Evolutionary conservation across 192 early-diverging fungal genomes (phyloP).

Genomic region (Gryganskiella cystojenkinii): DNA sequence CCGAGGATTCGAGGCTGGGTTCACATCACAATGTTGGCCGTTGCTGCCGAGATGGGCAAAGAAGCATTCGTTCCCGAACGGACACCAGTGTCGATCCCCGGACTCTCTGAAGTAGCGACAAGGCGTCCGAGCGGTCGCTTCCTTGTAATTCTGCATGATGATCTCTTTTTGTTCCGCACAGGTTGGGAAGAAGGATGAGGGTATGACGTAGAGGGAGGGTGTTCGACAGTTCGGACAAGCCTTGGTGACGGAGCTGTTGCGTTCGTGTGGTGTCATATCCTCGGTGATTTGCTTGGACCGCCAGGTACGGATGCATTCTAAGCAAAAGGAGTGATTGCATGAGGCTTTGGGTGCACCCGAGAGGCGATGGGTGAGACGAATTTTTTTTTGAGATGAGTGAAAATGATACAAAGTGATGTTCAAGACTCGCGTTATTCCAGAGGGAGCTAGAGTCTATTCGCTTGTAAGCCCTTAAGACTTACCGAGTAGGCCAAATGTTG

Average conservation of each 20-base stretch:
- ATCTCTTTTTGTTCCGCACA: constrained; percentile 33
- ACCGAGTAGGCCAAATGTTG: constrained; percentile 47
- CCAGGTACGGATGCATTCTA: constrained; percentile 50
- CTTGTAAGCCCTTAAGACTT: too few species aligned
- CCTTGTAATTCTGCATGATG: constrained; percentile 35
- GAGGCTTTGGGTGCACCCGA: constrained; percentile 13
- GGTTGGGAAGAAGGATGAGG: constrained; percentile 44
- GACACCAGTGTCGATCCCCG: constrained; percentile 44
- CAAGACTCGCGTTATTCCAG: too few species aligned
- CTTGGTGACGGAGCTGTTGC: constrained; percentile 32
- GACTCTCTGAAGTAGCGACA: constrained; percentile 29
- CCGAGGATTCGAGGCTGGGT: constrained; percentile 30
- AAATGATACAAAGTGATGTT: background rate
- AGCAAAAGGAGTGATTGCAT: constrained; percentile 49
- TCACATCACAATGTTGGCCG: constrained; percentile 31
- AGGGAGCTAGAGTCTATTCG: too few species aligned
- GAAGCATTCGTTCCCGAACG: constrained; percentile 41
- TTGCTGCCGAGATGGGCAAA: constrained; percentile 41
- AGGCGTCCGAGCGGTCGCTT: background rate
- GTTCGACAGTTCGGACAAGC: constrained; percentile 49
- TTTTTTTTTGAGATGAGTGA: background rate
- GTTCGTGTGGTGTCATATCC: constrained; percentile 3
- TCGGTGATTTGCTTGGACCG: constrained; percentile 33
- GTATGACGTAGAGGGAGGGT: constrained; percentile 39
- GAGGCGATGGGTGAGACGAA: background rate